Percentiles rank a stretch among this genome's conserved stretches.
phyloP scores from a whole-genome alignment of 176 grass and related monocot species.

The Cymbopogon citratus region DNA sequence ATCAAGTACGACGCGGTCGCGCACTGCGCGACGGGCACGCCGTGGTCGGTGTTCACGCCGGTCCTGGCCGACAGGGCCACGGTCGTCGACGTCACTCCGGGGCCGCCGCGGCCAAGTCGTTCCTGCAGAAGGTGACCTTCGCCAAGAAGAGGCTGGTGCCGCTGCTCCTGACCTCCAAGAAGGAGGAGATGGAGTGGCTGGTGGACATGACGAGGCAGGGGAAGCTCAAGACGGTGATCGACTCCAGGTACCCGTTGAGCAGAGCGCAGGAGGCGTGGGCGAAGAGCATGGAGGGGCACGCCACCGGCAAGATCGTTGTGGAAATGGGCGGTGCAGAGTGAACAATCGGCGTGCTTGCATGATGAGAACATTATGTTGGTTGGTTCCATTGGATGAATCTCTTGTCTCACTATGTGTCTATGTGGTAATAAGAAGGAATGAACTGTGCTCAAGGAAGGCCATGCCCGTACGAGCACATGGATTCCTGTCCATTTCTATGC shows the following conservation, averaged over 20 bases:
- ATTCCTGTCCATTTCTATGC: too few relatives aligned
- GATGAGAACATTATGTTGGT: too few relatives aligned
- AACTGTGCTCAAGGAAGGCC: too few relatives aligned
- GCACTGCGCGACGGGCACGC: conserved; percentile 54
- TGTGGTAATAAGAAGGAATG: too few relatives aligned
- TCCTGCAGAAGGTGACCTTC: conserved; percentile 63
- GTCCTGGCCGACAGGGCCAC: conserved; percentile 31
- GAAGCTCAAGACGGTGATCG: conserved; percentile 58
- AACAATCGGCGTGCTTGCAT: too few relatives aligned
- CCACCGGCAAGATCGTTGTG: conserved; percentile 73
- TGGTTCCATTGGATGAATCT: too few relatives aligned
- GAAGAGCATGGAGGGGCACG: conserved; percentile 69
- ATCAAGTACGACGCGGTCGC: conserved; percentile 53
- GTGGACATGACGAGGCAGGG: conserved; percentile 49
- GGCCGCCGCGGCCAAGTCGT: conserved; percentile 24
- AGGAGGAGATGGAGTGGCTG: conserved; percentile 69
- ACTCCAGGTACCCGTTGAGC: conserved; percentile 49
- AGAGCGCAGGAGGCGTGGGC: conserved; percentile 64
- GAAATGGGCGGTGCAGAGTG: conserved; percentile 36
- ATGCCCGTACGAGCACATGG: too few relatives aligned
- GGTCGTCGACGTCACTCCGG: conserved; percentile 54
- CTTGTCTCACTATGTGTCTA: too few relatives aligned
- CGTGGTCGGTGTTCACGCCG: conserved; percentile 53
- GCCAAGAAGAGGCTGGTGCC: conserved; percentile 66
- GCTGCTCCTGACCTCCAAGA: conserved; percentile 35